A percentile compares a stretch with the other conserved stretches of the same genome.
These are phyloP conservation scores for Pseudogymnoascus sp. DNA, from an alignment of 2,329 filamentous ascomycete genomes.

Conservation along the genomic window DNA sequence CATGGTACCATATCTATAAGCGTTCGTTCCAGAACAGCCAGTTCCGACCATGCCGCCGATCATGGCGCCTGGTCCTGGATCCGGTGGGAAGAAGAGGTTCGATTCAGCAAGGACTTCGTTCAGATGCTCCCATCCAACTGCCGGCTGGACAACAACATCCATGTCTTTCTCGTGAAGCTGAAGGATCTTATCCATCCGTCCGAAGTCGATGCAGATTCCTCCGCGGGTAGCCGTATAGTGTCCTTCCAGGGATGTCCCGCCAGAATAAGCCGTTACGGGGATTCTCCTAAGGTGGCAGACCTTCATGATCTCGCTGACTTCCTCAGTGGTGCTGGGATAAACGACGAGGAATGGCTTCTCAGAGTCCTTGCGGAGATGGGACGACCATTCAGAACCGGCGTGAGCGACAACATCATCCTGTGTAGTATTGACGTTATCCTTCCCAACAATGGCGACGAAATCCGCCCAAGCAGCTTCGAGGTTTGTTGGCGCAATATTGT, in stretches of 20 bases:
- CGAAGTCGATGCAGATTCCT: constrained; percentile 81
- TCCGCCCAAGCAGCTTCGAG: constrained; percentile 66
- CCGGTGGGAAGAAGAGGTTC: constrained; percentile 84
- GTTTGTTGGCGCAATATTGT: constrained; percentile 55
- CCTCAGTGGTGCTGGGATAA: constrained; percentile 69
- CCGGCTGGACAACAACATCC: constrained; percentile 71
- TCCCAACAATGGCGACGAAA: constrained; percentile 57
- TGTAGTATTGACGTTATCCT: constrained; percentile 57
- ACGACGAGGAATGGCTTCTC: constrained; percentile 63
- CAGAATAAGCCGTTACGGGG: constrained; percentile 80
- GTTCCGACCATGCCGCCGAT: constrained; percentile 86
- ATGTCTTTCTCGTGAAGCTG: constrained; percentile 70
- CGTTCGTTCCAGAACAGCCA: constrained; percentile 71
- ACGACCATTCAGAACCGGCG: constrained; percentile 57
- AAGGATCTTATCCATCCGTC: constrained; percentile 75
- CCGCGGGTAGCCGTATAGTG: constrained; percentile 78
- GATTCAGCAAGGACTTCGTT: constrained; percentile 70
- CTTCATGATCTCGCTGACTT: constrained; percentile 84
- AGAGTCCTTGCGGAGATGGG: constrained; percentile 43
- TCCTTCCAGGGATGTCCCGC: constrained; percentile 83
- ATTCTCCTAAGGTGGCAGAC: constrained; percentile 75
- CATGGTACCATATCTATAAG: constrained; percentile 92
- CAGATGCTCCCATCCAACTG: constrained; percentile 77
- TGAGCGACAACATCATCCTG: constrained; percentile 50
- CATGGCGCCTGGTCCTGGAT: constrained; percentile 85